Base-by-base conservation (phyloP, 108 stramenopile species). In the Ochromonas danica region DNA sequence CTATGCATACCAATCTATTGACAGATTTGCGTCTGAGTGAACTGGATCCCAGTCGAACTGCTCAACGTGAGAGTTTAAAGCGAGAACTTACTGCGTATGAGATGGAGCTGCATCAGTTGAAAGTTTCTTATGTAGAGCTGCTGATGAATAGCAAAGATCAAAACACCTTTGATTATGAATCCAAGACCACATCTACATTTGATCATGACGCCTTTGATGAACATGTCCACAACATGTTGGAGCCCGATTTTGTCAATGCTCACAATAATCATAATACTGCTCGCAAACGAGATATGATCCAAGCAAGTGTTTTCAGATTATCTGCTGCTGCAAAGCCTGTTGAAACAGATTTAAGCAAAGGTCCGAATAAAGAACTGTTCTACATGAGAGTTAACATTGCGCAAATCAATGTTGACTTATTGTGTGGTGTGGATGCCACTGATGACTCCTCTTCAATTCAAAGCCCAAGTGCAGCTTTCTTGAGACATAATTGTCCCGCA, bases 41-140 rank as follows among this genome's bases (percentile, higher is more conserved):
- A 36, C 6, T 10, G 3, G 63, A 67, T 36, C 33, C 35, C 33
- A 28, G 6, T 6, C 3, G 25, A 67, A 10, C 63, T 28, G 35
- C 17, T 3, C 17, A 3, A 36, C 6, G 30, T 67, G 63, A 22
- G 6, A 6, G 10, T 35, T 67, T 67, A 36, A 22, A 33, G 25
- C 3, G 33, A 6, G 31, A 33, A 22, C 25, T 67, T 6, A 33
- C 6, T 6, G 17, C 6, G 35, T 33, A 36, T 67, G 63, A 67
- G 63, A 67, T 31, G 63, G 33, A 67, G 27, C 25, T 67, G 31
- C 17, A 67, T 22, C 17, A 33, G 35, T 67, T 22, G 17, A 67
- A 67, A 36, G 35, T 31, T 6, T 14, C 33, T 67, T 67, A 67
- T 36, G 63, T 67, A 10, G 63, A 67, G 63, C 63, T 67, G 17